phyloP scores from a whole-genome alignment of 2,329 filamentous ascomycete species.

The Penicillium italicum region DNA sequence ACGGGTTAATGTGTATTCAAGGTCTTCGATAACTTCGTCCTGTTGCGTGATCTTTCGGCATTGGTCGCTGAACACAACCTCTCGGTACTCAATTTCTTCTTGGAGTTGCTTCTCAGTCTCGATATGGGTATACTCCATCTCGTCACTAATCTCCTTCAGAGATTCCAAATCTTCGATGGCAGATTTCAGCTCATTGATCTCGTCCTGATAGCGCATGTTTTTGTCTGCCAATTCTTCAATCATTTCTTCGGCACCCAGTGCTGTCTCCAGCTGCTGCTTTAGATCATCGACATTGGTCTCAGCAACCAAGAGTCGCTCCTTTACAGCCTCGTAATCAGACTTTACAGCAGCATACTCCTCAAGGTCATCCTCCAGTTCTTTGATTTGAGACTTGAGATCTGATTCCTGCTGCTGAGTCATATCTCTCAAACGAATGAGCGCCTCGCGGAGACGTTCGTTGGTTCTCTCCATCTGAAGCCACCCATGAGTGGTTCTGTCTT shows the following conservation, averaged over 20 bases:
- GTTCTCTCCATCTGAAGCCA: constrained; percentile 90
- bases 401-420: constrained; percentile 80
- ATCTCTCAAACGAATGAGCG: constrained; percentile 78
- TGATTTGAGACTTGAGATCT: constrained; percentile 72
- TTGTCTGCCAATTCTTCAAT: constrained; percentile 87
- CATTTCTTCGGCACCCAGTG: constrained; percentile 85
- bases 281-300: constrained; percentile 80
- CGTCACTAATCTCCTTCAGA: constrained; percentile 87
- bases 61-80: constrained; percentile 79
- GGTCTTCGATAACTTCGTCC: constrained; percentile 75
- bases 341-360: constrained; percentile 65
- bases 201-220: constrained; percentile 77
- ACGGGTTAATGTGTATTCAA: constrained; percentile 82
- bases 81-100: constrained; percentile 86
- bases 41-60: constrained; percentile 68
- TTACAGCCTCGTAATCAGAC: constrained; percentile 65
- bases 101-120: constrained; percentile 93
- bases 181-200: constrained; percentile 76
- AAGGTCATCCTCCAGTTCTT: constrained; percentile 68
- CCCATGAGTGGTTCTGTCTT: constrained; percentile 79
- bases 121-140: constrained; percentile 87
- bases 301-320: constrained; percentile 68
- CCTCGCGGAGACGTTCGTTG: constrained; percentile 82
- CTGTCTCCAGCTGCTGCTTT: constrained; percentile 84
- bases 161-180: constrained; percentile 84